Base-by-base conservation (phyloP, 1,284 basidiomycete species). In the Microbotryum silenes-acaulis region DNA sequence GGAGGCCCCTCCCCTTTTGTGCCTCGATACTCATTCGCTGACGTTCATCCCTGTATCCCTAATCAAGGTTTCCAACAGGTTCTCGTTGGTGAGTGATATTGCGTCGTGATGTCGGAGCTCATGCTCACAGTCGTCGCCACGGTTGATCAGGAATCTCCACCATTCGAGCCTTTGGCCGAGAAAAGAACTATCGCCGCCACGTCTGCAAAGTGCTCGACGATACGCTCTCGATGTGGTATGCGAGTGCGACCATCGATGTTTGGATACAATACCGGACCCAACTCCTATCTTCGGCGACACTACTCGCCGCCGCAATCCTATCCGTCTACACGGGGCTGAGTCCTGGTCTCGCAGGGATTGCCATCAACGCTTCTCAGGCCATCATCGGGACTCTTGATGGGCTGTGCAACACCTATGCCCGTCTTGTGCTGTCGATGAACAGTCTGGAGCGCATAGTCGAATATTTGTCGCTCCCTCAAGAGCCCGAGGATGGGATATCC, bases 381-480 rank as follows among this genome's bases (percentile, higher is more conserved):
- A 75, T 77, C 49, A 74, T 77, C 45, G 42, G 52, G 51, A 47
- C 65, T 66, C 46, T 72, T 64, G 49, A 63, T 29, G 46, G 46
- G 20, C 51, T 65, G 5, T 58, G 59, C 48, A 55, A 42, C 37
- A 44, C 67, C 7, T 65, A 69, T 61, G 64, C 64, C 50, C 66
- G 70, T 25, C 69, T 74, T 14, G 65, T 70, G 6, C 70, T 71
- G 31, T 66, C 68, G 50, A 62, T 75, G 87, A 88, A 88, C 75
- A 83, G 83, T 8, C 86, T 94, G 7, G 92, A 96, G 75, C 85
- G 91, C 61, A 81, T 93, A 8, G 82, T 88, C 5, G 91, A 94
- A 77, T 94, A 93, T 72, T 81, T 93, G 21, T 81, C 87, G 57
- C 79, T 93, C n/a, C 87, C 89, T 1, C 87, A 89, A 72, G 91